Percentiles rank a stretch among this genome's conserved stretches.
Conservation (phyloP, 1,139 yeast genomes). For the Yamadazyma diospyri region DNA sequence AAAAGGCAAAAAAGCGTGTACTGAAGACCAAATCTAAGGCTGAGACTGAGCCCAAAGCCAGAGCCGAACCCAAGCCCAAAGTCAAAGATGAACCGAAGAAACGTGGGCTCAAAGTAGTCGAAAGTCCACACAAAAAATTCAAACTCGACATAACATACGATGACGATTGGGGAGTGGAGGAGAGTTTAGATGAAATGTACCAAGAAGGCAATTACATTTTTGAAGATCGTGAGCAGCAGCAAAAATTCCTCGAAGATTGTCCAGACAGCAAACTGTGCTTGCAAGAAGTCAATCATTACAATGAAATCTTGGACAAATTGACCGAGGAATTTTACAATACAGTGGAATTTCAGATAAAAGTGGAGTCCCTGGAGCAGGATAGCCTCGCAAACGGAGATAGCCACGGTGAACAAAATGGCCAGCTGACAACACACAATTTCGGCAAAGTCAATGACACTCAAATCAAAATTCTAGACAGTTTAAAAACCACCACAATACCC, state of each 20-base stretch:
- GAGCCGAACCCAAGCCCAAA: slow-evolving; percentile 7
- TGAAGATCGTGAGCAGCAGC: slow-evolving; percentile 31
- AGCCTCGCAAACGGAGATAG: background rate
- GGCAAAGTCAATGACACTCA: too few species aligned
- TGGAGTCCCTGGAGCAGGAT: background rate
- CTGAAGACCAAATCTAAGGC: slow-evolving; percentile 1
- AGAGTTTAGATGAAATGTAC: slow-evolving; percentile 19
- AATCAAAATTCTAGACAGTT: slow-evolving; percentile 16
- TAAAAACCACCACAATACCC: slow-evolving; percentile 24
- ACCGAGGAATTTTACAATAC: slow-evolving; percentile 16
- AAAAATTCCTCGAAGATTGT: slow-evolving; percentile 21
- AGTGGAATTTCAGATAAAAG: background rate
- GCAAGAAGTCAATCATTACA: slow-evolving; percentile 15
- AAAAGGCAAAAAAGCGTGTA: slow-evolving; percentile 1
- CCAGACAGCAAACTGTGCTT: slow-evolving; percentile 23
- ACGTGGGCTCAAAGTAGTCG: slow-evolving; percentile 10
- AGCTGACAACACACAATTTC: too few species aligned
- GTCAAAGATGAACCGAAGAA: slow-evolving; percentile 1
- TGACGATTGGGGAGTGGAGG: slow-evolving; percentile 46
- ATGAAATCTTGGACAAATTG: slow-evolving; percentile 19
- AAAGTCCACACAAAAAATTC: slow-evolving; percentile 12
- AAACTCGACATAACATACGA: slow-evolving; percentile 18
- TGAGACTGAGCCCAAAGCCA: slow-evolving; percentile 5
- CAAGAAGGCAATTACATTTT: slow-evolving; percentile 35
- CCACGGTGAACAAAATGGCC: background rate